Percentiles rank a stretch among this genome's conserved stretches.
Evolutionary conservation across 306 rosid genomes (phyloP).

Genomic region (Cucurbita moschata): DNA sequence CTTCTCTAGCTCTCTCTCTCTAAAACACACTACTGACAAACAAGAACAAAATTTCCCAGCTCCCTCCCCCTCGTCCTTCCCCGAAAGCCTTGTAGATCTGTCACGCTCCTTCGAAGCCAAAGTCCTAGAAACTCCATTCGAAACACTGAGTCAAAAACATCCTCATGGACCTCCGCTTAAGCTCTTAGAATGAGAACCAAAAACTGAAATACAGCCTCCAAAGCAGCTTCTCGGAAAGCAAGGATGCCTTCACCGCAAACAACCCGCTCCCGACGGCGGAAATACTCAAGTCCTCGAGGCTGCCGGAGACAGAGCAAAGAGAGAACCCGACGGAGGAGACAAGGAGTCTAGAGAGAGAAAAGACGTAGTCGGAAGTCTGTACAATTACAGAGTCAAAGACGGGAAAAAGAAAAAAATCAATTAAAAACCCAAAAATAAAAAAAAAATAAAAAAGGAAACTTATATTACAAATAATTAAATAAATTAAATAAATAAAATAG

Average conservation of each 20-base stretch:
- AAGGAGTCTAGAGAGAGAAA: constrained; percentile 32
- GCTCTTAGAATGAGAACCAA: constrained; percentile 7
- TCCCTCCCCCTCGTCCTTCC: constrained; percentile 14
- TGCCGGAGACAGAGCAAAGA: constrained; percentile 22
- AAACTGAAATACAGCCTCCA: background rate
- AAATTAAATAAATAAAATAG: background rate
- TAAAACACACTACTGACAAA: constrained; percentile 7
- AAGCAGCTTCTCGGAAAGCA: constrained; percentile 3
- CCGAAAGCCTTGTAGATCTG: constrained; percentile 35
- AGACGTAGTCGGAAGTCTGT: constrained; percentile 10
- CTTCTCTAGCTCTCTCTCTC: constrained; percentile 5
- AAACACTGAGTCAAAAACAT: constrained; percentile 26
- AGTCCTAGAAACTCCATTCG: constrained; percentile 26
- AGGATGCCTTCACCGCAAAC: background rate
- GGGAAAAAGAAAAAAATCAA: constrained; percentile 15
- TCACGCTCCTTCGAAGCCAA: constrained; percentile 8
- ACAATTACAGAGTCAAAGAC: constrained; percentile 14
- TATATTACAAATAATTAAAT: background rate
- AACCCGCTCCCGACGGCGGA: background rate
- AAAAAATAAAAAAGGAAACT: background rate
- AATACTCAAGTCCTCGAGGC: constrained; percentile 4
- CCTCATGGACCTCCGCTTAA: constrained; percentile 9
- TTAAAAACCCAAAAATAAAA: background rate
- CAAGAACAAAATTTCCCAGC: constrained; percentile 7
- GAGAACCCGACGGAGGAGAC: constrained; percentile 20